Percentiles rank a stretch among this genome's conserved stretches.
phyloP scores from a whole-genome alignment of 225 moss, liverwort and hornwort genomes.

The Rhytidiadelphus loreus region DNA sequence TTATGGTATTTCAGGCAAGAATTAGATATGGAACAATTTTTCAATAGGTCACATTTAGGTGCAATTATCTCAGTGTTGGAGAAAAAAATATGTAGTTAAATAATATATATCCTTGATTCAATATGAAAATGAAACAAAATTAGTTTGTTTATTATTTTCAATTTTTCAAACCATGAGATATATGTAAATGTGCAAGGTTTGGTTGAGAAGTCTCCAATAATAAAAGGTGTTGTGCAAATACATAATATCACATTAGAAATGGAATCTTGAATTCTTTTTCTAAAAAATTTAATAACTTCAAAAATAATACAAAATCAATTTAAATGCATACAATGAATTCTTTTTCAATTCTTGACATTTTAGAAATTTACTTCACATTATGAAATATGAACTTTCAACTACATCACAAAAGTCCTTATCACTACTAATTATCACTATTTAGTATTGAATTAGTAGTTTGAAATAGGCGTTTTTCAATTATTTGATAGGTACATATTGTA shows the following conservation, averaged over 20 bases:
- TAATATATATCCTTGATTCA: background rate
- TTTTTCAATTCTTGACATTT: background rate
- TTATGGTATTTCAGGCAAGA: background rate
- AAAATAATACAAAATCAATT: too few relatives aligned
- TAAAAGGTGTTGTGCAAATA: background rate
- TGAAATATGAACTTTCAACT: background rate
- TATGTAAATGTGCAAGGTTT: background rate
- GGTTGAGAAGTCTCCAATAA: background rate
- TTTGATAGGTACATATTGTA: background rate
- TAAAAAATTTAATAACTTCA: background rate
- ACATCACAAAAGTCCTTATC: background rate
- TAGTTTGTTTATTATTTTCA: background rate
- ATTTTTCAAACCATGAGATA: too few relatives aligned
- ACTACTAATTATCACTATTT: background rate
- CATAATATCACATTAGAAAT: background rate
- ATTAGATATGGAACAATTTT: background rate
- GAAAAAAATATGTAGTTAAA: too few relatives aligned
- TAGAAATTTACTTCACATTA: background rate
- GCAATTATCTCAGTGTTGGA: fast-evolving
- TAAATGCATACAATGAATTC: background rate
- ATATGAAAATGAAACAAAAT: background rate
- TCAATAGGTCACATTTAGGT: background rate
- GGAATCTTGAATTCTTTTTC: too few relatives aligned
- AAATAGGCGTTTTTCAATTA: background rate
- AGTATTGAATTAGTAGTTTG: background rate